These are phyloP conservation scores for Candida saitoana DNA, from an alignment of 805 yeast species.

Conservation along the genomic window DNA sequence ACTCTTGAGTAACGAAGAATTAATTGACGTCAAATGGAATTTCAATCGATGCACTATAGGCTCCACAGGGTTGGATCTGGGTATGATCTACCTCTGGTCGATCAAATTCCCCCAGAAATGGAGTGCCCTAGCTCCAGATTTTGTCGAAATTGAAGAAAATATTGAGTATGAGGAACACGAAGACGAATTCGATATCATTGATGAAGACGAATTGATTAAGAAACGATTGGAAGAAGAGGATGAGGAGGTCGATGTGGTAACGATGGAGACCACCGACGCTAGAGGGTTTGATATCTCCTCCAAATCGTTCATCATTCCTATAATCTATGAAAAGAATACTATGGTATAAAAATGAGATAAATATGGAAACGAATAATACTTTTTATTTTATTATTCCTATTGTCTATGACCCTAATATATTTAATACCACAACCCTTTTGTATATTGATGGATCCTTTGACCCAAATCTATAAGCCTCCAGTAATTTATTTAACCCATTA, in stretches of 20 bases:
- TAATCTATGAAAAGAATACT: slow-evolving; percentile 23
- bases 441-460: no score
- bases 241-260: slow-evolving; percentile 60
- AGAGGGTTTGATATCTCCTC: slow-evolving; percentile 58
- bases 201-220: slow-evolving; percentile 60
- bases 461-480: no score
- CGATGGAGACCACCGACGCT: slow-evolving; percentile 63
- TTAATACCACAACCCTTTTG: no score
- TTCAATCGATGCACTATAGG: slow-evolving; percentile 66
- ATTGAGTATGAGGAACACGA: slow-evolving; percentile 83
- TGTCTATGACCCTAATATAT: no score
- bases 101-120: slow-evolving; percentile 83
- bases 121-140: slow-evolving; percentile 96
- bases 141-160: slow-evolving; percentile 90
- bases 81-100: slow-evolving; percentile 78
- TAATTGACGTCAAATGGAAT: slow-evolving; percentile 86
- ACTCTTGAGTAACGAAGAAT: slow-evolving; percentile 85
- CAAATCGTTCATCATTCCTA: slow-evolving; percentile 61
- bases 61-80: slow-evolving; percentile 83
- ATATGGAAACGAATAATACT: no score
- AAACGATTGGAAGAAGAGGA: slow-evolving; percentile 61
- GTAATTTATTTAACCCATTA: no score
- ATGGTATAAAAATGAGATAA: no score
- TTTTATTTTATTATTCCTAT: no score
- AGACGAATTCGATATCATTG: slow-evolving; percentile 83